These are phyloP conservation scores for Penicillium sp. DNA, from an alignment of 2,329 filamentous ascomycete species.

Conservation along the genomic window DNA sequence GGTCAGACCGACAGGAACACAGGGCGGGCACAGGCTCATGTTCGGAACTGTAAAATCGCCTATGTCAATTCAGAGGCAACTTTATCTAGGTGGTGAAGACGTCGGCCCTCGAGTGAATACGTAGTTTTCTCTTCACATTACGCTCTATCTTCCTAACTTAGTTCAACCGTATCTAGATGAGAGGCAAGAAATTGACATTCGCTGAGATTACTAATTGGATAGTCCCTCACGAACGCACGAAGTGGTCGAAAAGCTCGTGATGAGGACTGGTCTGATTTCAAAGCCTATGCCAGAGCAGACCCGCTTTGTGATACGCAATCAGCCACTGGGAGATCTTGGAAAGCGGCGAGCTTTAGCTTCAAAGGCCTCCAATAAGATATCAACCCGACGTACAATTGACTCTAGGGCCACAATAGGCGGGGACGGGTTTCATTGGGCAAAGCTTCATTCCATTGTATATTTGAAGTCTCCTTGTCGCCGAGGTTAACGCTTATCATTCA, in stretches of 20 bases:
- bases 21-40: too few species aligned
- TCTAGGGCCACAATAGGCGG: neutral
- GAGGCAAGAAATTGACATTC: neutral
- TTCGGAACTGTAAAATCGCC: too few species aligned
- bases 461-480: neutral
- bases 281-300: constrained; percentile 4
- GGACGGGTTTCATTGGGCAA: neutral
- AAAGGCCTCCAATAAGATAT: neutral
- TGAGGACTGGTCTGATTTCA: neutral
- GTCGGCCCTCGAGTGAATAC: too few species aligned
- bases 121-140: too few species aligned
- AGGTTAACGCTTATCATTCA: too few species aligned
- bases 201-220: neutral
- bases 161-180: too few species aligned
- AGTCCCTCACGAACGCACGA: neutral
- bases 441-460: neutral
- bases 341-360: neutral
- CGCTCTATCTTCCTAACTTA: too few species aligned
- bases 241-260: too few species aligned
- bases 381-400: neutral
- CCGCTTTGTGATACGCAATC: constrained; percentile 14
- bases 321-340: constrained; percentile 17
- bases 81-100: too few species aligned
- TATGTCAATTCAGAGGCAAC: too few species aligned
- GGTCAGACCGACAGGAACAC: neutral